Conservation (phyloP, 495 filamentous ascomycete species). For the Neurospora hispaniola region DNA sequence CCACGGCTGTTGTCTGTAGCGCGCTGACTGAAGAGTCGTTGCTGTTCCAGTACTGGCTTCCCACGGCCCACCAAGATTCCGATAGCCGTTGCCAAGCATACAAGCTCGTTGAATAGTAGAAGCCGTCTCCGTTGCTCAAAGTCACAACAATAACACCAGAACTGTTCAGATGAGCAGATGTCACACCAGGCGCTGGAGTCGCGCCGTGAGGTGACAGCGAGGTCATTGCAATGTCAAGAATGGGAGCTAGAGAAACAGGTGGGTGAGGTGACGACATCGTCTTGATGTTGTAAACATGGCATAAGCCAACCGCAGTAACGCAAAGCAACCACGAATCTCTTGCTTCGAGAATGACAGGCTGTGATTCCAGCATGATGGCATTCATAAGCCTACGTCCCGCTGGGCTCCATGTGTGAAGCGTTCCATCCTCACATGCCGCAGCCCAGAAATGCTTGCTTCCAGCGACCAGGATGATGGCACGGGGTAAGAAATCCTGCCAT, state of each 20-base stretch:
- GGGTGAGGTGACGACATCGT: constrained; percentile 77
- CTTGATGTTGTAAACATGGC: constrained; percentile 88
- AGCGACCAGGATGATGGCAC: constrained; percentile 71
- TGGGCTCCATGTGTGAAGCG: constrained; percentile 87
- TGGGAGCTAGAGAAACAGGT: constrained; percentile 79
- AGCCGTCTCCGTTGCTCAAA: constrained; percentile 87
- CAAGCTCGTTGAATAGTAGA: constrained; percentile 70
- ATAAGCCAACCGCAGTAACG: constrained; percentile 79
- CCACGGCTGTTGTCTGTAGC: constrained; percentile 57
- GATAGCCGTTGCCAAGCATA: constrained; percentile 90
- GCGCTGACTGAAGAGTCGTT: constrained; percentile 74
- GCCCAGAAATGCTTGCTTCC: constrained; percentile 88
- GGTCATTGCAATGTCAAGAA: constrained; percentile 69
- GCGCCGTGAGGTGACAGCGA: constrained; percentile 58
- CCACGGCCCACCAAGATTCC: constrained; percentile 96
- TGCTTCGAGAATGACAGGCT: constrained; percentile 87
- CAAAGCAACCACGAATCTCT: constrained; percentile 81
- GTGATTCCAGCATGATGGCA: constrained; percentile 76
- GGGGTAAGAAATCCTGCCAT: constrained; percentile 90
- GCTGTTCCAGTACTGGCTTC: constrained; percentile 97
- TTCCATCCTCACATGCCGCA: constrained; percentile 86
- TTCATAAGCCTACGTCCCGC: constrained; percentile 81
- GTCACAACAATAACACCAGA: constrained; percentile 74
- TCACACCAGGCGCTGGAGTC: constrained; percentile 65
- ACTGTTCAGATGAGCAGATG: constrained; percentile 82